Base-by-base conservation (phyloP, 2,329 filamentous ascomycete genomes). In the Paecilomyces fulvus region DNA sequence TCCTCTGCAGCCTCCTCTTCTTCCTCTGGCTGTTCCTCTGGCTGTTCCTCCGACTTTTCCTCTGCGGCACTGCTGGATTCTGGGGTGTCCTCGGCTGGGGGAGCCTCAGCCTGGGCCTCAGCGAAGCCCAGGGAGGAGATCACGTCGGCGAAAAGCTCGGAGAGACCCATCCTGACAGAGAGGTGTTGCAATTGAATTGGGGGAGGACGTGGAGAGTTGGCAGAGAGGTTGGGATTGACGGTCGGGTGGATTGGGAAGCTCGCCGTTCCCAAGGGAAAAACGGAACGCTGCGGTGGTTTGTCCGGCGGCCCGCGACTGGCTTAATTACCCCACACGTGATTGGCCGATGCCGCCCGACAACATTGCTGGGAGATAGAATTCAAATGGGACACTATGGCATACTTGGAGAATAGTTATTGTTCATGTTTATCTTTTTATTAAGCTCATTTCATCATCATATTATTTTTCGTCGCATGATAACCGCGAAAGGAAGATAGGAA, bases 1-100 rank as follows among this genome's bases (percentile, higher is more conserved):
- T 90, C 87, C 33, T 88, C 86, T 31, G 87, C 86, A 49, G 88
- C 87, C 25, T 86, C 87, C 25, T 80, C 83, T 17, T 81, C 80
- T 21, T 79, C 80, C 46, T 76, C 78, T 8, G 76, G 80, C 46
- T 76, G 77, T 49, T 79, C 82, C 20, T 76, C 76, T n/a, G n/a
- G n/a, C 43, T 61, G 70, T 61, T 73, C 68, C 58, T 72, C n/a
- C n/a, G n/a, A n/a, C n/a, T n/a, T n/a, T n/a, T n/a, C 70, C 60
- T 71, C 65, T 64, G 74, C 70, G 64, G 72, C 69, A 62, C 73
- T 73, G 60, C 72, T 75, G 70, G 78, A 76, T 67, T 77, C 74
- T 64, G 79, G 73, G 63, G 77, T 75, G 63, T 78, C 75, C 63
- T 81, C 76, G 59, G 76, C 72, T 31, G 75, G 74, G 54, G 79